phyloP scores from a whole-genome alignment of 2,329 filamentous ascomycete genomes.

The Pyricularia pennisetigena region DNA sequence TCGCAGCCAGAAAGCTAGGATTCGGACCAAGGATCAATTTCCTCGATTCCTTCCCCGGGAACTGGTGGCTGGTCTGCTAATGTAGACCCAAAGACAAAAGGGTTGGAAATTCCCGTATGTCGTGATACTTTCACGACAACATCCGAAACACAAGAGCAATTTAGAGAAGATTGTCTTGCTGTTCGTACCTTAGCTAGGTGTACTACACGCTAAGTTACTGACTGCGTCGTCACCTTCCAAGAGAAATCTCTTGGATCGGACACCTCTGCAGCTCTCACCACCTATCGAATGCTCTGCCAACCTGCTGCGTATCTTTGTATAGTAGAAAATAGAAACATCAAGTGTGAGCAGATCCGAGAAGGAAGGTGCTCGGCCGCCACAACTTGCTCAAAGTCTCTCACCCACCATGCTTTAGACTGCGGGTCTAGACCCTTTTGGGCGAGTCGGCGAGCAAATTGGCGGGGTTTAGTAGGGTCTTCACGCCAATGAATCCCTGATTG shows the following conservation, averaged over 20 bases:
- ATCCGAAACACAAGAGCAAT: background rate
- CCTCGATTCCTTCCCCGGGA: background rate
- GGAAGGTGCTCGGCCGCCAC: slow-evolving; percentile 17
- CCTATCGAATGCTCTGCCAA: no score
- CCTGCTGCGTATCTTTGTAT: background rate
- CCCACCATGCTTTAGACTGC: slow-evolving; percentile 1
- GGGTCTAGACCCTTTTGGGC: background rate
- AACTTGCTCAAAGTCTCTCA: slow-evolving; percentile 43
- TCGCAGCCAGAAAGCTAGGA: background rate
- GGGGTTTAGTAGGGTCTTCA: background rate
- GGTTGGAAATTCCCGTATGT: background rate
- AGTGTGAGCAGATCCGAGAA: background rate
- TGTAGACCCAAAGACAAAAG: background rate
- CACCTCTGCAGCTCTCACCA: no score
- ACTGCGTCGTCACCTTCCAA: background rate
- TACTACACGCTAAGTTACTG: no score
- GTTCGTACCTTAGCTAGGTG: background rate
- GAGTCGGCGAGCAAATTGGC: background rate
- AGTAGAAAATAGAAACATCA: background rate
- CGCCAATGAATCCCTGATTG: background rate
- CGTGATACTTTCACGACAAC: background rate
- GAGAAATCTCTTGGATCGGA: background rate
- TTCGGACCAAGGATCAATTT: no score
- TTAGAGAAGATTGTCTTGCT: background rate
- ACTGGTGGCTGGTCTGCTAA: background rate